Evolutionary conservation across 106 monocot species (phyloP), one percentile per base, ranked within the genome.

Genomic region (Allium fistulosum): DNA sequence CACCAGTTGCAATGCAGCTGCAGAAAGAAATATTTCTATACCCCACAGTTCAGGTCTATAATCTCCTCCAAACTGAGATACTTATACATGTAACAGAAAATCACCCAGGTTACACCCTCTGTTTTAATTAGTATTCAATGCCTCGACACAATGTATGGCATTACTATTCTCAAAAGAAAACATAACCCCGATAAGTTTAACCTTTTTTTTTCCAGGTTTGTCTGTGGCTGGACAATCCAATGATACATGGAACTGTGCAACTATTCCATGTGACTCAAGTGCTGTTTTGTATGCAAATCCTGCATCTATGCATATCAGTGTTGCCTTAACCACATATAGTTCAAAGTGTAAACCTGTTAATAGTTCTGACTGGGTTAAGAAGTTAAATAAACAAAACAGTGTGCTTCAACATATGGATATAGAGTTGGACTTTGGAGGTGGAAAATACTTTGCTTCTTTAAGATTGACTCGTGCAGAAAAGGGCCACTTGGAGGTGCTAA

Each of bases 21-120:
- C 87, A 88, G 37, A 90, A 80, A 58, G 94, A 94, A 72, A 86
- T 94, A 70, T 90, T 87, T 67, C 78, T 94, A 65, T 85, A 82
- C 52, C 94, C 94, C 11, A 94, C 94, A 51, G 58, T 87, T 69
- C 77, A 83, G 53, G 87, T 94, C 10, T 71, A 69, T 67, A 94
- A 94, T 79, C 67, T 85, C 47, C 69, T 94, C 59, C 87, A 94
- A 48, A 73, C 82, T 26, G 90, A 85, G 22, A 79, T 94, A 75
- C 62, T 48, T 56, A 80, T 94, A 13, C 50, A 72, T 83, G 62
- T 94, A 60, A 62, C 74, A 58, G 94, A 94, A 62, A 68, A 61
- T 53, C 51, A 82, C 74, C 80, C 82, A 76, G 94, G 94, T 94
- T 77, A 80, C 58, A 50, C 49, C 13, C 68, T 53, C 59, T 57